phyloP scores from a whole-genome alignment of 2,329 filamentous ascomycete genomes.

The Colletotrichum spinosum region DNA sequence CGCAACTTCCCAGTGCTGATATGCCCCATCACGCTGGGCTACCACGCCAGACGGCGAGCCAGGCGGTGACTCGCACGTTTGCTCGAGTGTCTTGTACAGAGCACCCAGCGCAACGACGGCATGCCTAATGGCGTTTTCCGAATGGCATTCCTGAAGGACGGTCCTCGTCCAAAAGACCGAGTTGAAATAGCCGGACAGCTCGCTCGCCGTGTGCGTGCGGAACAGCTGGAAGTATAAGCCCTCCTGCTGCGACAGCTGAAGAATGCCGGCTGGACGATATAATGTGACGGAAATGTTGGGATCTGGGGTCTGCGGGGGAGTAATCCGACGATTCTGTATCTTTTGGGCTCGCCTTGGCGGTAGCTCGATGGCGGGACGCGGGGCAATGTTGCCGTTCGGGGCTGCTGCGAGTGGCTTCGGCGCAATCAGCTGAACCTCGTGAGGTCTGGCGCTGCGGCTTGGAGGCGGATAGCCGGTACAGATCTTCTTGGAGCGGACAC shows the following conservation, averaged over 20 bases:
- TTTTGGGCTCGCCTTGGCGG: constrained; percentile 35
- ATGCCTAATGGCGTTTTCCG: constrained; percentile 70
- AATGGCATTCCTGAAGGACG: constrained; percentile 73
- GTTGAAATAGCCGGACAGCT: constrained; percentile 76
- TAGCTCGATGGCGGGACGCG: constrained; percentile 38
- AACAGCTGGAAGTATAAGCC: constrained; percentile 73
- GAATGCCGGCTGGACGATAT: constrained; percentile 55
- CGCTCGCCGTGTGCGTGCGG: constrained; percentile 68
- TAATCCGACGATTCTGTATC: constrained; percentile 33
- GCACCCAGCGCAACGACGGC: constrained; percentile 75
- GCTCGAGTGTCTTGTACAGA: constrained; percentile 74
- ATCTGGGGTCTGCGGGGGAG: constrained; percentile 50
- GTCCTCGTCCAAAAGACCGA: constrained; percentile 73
- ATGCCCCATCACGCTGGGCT: constrained; percentile 52
- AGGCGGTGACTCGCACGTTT: constrained; percentile 63
- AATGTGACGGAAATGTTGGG: constrained; percentile 45
- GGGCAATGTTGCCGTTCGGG: constrained; percentile 34
- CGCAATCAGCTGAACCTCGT: constrained; percentile 62
- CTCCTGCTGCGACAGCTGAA: constrained; percentile 65
- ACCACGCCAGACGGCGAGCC: constrained; percentile 54
- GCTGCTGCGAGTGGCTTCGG: constrained; percentile 55
- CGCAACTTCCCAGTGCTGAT: constrained; percentile 69
- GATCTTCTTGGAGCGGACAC: constrained; percentile 66
- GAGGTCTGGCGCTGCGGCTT: constrained; percentile 57
- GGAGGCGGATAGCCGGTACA: constrained; percentile 74